Percentiles rank a stretch among this genome's conserved stretches.
phyloP scores from a whole-genome alignment of 805 yeast genomes.

The Candida broadrunensis region DNA sequence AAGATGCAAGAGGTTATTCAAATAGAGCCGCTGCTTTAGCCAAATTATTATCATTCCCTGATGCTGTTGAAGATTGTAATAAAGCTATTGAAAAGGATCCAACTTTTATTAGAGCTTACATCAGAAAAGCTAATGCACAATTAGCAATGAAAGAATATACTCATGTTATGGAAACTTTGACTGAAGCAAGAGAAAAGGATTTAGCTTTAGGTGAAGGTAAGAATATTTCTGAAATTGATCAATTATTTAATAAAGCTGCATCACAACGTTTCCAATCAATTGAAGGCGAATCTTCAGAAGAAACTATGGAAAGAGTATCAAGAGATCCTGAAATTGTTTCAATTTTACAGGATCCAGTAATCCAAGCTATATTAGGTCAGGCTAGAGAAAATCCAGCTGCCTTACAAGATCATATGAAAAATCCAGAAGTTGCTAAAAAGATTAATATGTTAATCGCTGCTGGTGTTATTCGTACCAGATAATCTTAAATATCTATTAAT shows the following conservation, averaged over 20 bases:
- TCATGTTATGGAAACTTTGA: conserved; percentile 76
- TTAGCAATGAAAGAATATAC: conserved; percentile 86
- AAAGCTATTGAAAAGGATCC: conserved; percentile 87
- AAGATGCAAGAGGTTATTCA: conserved; percentile 93
- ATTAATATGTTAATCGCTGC: conserved; percentile 89
- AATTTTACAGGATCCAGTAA: conserved; percentile 89
- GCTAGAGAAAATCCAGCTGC: conserved; percentile 97
- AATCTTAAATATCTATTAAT: conserved; percentile 20
- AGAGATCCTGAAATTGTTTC: conserved; percentile 92
- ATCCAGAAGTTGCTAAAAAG: conserved; percentile 88
- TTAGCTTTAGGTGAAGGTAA: conserved; percentile 53
- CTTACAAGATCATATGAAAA: conserved; percentile 94
- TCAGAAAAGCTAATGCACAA: conserved; percentile 94
- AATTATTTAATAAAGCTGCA: conserved; percentile 72
- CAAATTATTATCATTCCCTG: conserved; percentile 95
- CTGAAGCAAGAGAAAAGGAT: conserved; percentile 75
- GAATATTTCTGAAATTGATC: conserved; percentile 74
- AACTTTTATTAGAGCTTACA: conserved; percentile 86
- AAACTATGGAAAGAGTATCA: conserved; percentile 85
- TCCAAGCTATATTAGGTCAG: conserved; percentile 92
- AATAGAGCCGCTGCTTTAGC: conserved; percentile 97
- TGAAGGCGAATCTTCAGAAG: conserved; percentile 90
- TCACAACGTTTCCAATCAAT: conserved; percentile 75
- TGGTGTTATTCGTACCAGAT: conserved; percentile 91
- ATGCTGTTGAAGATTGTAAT: conserved; percentile 90